Base-by-base conservation (phyloP, 75 land plant genomes). In the Isoetes taiwanensis region DNA sequence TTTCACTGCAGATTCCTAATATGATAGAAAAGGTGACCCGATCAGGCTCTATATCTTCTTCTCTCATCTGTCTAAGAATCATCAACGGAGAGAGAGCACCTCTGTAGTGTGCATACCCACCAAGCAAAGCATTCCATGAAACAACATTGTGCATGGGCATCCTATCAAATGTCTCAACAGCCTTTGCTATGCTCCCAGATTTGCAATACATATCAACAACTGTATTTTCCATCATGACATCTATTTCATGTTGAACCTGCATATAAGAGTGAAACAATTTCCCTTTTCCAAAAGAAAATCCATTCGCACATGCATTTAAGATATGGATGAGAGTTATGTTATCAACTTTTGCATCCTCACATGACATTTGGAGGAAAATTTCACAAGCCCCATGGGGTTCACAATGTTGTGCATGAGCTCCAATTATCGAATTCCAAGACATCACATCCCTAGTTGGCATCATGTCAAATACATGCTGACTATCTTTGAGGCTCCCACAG, bases 381-480 rank as follows among this genome's bases (percentile, higher is more conserved):
- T n/a, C 27, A 4, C 64, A 23, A 10, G 73, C 73, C 2, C 53
- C 52, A 23, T 67, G 62, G 1, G 34, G 63, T 9, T 27, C 1
- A 3, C 76, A 70, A 55, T 67, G 64, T 19, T 14, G 28, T 16
- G 77, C 63, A 23, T 19, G 43, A 1, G 67, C 67, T 3, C 57
- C 39, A 1, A 74, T 68, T 58, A 71, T 58, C 9, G 60, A 43
- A 21, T 61, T 71, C 73, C 73, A 71, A 1, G 73, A 32, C 29
- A 69, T 41, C 38, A 68, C 31, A 43, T 66, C 43, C 30, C 32
- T 58, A 0, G 32, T 3, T 2, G 21, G 27, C 53, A 62, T 28
- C 10, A 21, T 43, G 9, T 54, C 29, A 48, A 74, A 74, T 9
- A 74, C 72, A 2, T 32, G 14, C 25, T 40, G 29, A 2, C 68